Evolutionary conservation across 306 rosid species (phyloP), one percentile per base, ranked within the genome.

Genomic region (Vigna trinervia): DNA sequence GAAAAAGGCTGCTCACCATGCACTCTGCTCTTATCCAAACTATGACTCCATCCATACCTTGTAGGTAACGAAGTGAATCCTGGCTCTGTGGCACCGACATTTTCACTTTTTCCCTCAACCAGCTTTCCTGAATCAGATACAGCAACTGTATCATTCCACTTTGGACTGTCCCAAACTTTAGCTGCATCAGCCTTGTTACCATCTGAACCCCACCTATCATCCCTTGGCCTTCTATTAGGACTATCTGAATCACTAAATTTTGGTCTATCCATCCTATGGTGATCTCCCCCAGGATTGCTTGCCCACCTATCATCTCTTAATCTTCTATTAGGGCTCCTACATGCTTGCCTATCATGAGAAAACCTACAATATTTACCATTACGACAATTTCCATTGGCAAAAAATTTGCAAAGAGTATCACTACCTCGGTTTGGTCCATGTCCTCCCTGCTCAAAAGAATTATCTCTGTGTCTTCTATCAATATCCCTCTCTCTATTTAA

Each of bases 331-430:
- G 97, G 96, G 78, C 97, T 95, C 47, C 56, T 80, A 85, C 54
- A 75, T 58, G 87, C 66, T 75, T 84, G 96, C 77, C 66, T 86
- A 81, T 88, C 91, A 85, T 95, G 99, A 81, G 98, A 89, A 87
- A 86, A 95, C 81, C 91, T 88, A 85, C 99, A 95, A 80, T 71
- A 38, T 73, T 86, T 95, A 82, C 93, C 96, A 80, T 95, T 92
- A 39, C 99, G 97, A 80, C 99, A 95, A 77, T 87, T 89, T 75
- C 99, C 98, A 6, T 62, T 85, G 36, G 94, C 94, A 77, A 88
- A 95, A 88, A 89, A 95, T 76, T 86, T 95, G 88, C 99, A 95
- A 73, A 87, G 90, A 52, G 86, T 84, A 81, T 84, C 87, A 74
- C 87, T 50, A 64, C 74, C 80, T 64, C 91, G 87, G 77, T 80